These are phyloP conservation scores for Colletotrichum simmondsii DNA, from an alignment of 2,329 filamentous ascomycete species.

Conservation along the genomic window DNA sequence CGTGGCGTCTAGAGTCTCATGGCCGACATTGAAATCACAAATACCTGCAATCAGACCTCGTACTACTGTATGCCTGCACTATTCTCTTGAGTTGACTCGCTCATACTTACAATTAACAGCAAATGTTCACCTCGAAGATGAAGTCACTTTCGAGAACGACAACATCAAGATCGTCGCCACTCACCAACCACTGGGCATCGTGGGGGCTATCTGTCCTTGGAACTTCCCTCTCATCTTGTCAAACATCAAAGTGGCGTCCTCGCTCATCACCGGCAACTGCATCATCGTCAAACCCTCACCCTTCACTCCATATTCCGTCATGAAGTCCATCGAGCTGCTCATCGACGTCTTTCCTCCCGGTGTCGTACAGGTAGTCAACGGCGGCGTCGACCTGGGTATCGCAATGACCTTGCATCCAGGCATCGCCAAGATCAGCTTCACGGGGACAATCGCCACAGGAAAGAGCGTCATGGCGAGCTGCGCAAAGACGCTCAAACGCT, in stretches of 20 bases:
- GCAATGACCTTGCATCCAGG: conserved; percentile 63
- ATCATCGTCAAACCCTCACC: conserved; percentile 63
- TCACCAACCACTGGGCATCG: conserved; percentile 59
- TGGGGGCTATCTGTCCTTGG: conserved; percentile 69
- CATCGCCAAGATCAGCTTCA: conserved; percentile 69
- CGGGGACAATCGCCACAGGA: conserved; percentile 63
- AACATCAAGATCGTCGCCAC: conserved; percentile 52
- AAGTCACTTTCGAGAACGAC: conserved; percentile 59
- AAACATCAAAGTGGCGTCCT: conserved; percentile 60
- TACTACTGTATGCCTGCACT: conserved; percentile 45
- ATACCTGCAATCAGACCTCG: conserved; percentile 48
- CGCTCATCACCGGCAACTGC: conserved; percentile 63
- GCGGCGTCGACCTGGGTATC: conserved; percentile 64
- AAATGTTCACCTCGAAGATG: conserved; percentile 53
- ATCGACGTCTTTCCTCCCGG: conserved; percentile 62
- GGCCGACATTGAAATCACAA: conserved; percentile 51
- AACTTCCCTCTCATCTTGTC: conserved; percentile 64
- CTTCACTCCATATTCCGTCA: conserved; percentile 62
- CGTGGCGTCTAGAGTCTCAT: conserved; percentile 37
- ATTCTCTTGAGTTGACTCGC: not conserved
- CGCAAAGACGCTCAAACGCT: conserved; percentile 62
- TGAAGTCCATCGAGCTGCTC: conserved; percentile 64
- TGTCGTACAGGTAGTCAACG: conserved; percentile 66
- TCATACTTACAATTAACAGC: conserved; percentile 35
- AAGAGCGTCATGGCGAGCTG: conserved; percentile 61